Evolutionary conservation across 2,329 filamentous ascomycete species (phyloP).

Genomic region (Ophiostoma angusticollis): DNA sequence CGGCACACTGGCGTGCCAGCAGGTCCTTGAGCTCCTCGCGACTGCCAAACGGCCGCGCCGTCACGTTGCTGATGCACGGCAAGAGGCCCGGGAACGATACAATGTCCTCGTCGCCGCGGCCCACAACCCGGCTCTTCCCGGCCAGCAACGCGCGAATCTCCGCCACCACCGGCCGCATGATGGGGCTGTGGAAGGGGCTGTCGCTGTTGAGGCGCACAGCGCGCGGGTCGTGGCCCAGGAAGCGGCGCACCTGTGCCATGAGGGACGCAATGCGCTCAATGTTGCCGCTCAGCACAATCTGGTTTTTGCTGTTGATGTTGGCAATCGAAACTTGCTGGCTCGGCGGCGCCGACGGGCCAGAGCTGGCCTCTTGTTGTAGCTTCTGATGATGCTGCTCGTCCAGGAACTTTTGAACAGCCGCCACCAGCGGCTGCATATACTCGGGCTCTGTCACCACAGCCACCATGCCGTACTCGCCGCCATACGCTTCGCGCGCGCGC

Average conservation of each 20-base stretch:
- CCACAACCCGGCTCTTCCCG: constrained; percentile 39
- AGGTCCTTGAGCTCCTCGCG: constrained; percentile 66
- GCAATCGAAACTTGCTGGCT: constrained; percentile 83
- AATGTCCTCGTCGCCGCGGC: constrained; percentile 46
- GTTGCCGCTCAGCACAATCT: constrained; percentile 85
- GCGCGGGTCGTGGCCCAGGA: constrained; percentile 80
- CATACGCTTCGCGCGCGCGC: constrained; percentile 50
- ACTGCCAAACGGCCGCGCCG: constrained; percentile 61
- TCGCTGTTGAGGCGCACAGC: constrained; percentile 79
- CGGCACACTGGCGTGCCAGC: constrained; percentile 69
- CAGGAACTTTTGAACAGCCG: constrained; percentile 67
- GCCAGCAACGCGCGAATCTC: constrained; percentile 59
- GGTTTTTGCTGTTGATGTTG: constrained; percentile 91
- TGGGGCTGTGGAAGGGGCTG: constrained; percentile 78
- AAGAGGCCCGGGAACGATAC: constrained; percentile 63
- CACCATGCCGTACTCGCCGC: constrained; percentile 87
- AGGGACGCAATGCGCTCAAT: constrained; percentile 71
- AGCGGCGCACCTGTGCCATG: constrained; percentile 73
- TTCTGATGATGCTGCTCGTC: constrained; percentile 46
- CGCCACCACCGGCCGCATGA: constrained; percentile 75
- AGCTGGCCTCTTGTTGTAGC: too few relatives aligned
- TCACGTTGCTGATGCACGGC: constrained; percentile 78
- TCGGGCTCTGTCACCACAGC: constrained; percentile 78
- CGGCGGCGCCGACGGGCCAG: constrained; percentile 41
- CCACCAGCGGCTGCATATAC: constrained; percentile 56